These are phyloP conservation scores for Asterochloris sp. DNA, from an alignment of 139 green algal genomes.

Conservation along the genomic window DNA sequence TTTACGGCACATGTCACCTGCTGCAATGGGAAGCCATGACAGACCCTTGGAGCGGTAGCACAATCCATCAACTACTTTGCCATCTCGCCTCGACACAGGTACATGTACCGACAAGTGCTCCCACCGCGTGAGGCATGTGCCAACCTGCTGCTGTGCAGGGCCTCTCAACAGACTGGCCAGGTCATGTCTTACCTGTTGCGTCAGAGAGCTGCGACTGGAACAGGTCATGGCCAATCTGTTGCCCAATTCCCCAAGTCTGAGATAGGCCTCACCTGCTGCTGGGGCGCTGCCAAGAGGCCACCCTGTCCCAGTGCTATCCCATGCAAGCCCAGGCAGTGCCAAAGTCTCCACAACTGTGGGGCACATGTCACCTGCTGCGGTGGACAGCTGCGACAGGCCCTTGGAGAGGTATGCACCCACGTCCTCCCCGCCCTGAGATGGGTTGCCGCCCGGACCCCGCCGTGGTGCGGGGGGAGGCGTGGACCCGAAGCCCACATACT, in stretches of 20 bases:
- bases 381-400: conserved; percentile 46
- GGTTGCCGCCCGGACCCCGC: background rate
- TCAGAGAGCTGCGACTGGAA: background rate
- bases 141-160: too few relatives aligned
- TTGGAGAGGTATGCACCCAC: conserved; percentile 59
- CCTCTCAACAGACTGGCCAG: too few relatives aligned
- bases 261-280: background rate
- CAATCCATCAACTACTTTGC: too few relatives aligned
- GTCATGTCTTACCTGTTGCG: too few relatives aligned
- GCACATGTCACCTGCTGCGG: conserved; percentile 24
- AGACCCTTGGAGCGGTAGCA: conserved; percentile 61
- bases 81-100: too few relatives aligned
- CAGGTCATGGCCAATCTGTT: background rate
- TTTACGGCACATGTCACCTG: too few relatives aligned
- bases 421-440: conserved; percentile 32
- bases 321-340: background rate
- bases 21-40: conserved; percentile 32
- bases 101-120: too few relatives aligned
- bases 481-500: conserved; percentile 98
- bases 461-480: background rate
- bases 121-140: too few relatives aligned
- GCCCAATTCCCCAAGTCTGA: background rate
- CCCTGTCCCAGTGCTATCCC: background rate
- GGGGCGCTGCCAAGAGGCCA: background rate
- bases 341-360: too few relatives aligned